Evolutionary conservation across 495 filamentous ascomycete genomes (phyloP), one percentile per base, ranked within the genome.

Genomic region (Penicillium egyptiacum): DNA sequence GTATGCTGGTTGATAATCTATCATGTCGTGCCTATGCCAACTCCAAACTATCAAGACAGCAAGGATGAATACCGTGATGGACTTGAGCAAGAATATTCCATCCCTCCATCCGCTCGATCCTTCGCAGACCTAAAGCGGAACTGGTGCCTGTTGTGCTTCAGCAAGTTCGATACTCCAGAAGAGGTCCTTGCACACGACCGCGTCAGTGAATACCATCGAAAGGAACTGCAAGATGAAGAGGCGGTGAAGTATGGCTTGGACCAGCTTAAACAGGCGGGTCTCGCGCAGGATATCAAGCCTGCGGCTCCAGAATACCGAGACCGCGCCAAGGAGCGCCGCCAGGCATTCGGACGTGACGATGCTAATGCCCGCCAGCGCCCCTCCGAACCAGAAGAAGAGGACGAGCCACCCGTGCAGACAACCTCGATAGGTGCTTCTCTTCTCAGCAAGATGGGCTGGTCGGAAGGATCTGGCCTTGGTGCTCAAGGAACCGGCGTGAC

Each of bases 401-500:
- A 74, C 14, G 67, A 72, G 14, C 58, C 64, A 49, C 67, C 75
- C 1, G 72, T 74, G 19, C 79, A 81, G 54, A 56, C 65, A 5
- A 71, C 70, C 1, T 92, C 89, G n/a, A 96, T 92, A 74, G 92
- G 92, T 23, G 88, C 89, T 6, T 84, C 87, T 1, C 75, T 97
- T 31, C 81, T 97, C 7, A 86, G 87, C 48, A 96, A 96, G 75
- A 95, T 96, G 90, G 92, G 92, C 16, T 96, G 89, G 89, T 86
- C 80, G 12, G 83, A 83, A 3, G 92, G 92, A 1, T 80, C 85
- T 54, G 92, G 92, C 2, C 76, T 97, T 19, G 92, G 92, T 42
- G 89, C 87, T 3, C 82, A 87, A 60, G 89, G 91, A 0, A 85
- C 86, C 1, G 92, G 92, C 3, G 82, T 86, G 48, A 90, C 85